Evolutionary conservation across 306 rosid species (phyloP).

Genomic region (cucumber (Cucumis sativus)): Cucumber_9930_V3 NC_026657.2:34877501-34878000

Average conservation of each 20-base stretch:
- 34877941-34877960: constrained; percentile 90
- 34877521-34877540: constrained; percentile 5
- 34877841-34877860: not conserved
- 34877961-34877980: constrained; percentile 92
- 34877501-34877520: constrained; percentile 3
- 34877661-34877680: not conserved
- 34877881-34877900: not conserved
- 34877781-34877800: not conserved
- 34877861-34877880: not conserved
- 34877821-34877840: not conserved
- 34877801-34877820: not conserved
- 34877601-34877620: not conserved
- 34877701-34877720: not conserved
- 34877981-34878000: constrained; percentile 67
- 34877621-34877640: constrained; percentile 5
- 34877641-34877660: not conserved
- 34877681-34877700: not conserved
- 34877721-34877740: not conserved
- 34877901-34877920: not conserved
- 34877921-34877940: constrained; percentile 27
- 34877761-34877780: not conserved
- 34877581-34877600: constrained; percentile 1
- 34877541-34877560: constrained; percentile 1
- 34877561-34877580: not conserved
- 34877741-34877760: not conserved